Evolutionary conservation across 169 alveolate genomes (phyloP), one percentile per base, ranked within the genome.

Genomic region (Plasmodium berghei): DNA sequence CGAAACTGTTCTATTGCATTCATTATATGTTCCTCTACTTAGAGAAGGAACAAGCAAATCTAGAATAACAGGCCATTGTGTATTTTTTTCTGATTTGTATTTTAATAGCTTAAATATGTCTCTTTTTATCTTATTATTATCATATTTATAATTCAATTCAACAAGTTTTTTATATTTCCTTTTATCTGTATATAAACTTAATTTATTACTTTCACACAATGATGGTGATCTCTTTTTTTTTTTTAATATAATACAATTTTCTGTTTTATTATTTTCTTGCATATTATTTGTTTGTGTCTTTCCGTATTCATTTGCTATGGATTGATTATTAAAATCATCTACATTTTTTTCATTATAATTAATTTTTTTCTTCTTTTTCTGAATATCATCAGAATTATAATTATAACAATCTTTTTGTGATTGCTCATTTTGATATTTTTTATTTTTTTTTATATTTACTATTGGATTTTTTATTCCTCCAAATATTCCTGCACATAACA

Each of bases 401-500:
- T 83, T 83, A 67, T 83, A 67, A 34, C 42, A 34, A 34, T 72
- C 90, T 58, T 55, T 83, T 49, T 67, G 54, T 14, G 90, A 66
- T 9, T 71, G 14, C 69, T 49, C 72, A 49, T 86, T 86, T 0
- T 64, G 71, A 42, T 40, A 46, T 6, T 42, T 22, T 6, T 86
- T 72, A 22, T 69, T 71, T 52, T 71, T 86, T 18, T 54, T 72
- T 54, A 59, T 52, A 64, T 49, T 86, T 48, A 71, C 63, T 86
- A 86, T 70, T 58, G 87, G 75, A 73, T 89, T 75, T 85, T 28
- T 73, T 69, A 75, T 77, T 56, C 77, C 92, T 63, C 90, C 91
- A 55, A 92, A 92, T 45, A 92, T 64, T 54, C 95, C 95, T 10
- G 95, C 95, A 62, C 92, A 72, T 12, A 92, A 74, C 72, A 92